Percentiles rank a stretch among this genome's conserved stretches.
Evolutionary conservation across 2,329 filamentous ascomycete species (phyloP).

Genomic region (Alternaria sp.): DNA sequence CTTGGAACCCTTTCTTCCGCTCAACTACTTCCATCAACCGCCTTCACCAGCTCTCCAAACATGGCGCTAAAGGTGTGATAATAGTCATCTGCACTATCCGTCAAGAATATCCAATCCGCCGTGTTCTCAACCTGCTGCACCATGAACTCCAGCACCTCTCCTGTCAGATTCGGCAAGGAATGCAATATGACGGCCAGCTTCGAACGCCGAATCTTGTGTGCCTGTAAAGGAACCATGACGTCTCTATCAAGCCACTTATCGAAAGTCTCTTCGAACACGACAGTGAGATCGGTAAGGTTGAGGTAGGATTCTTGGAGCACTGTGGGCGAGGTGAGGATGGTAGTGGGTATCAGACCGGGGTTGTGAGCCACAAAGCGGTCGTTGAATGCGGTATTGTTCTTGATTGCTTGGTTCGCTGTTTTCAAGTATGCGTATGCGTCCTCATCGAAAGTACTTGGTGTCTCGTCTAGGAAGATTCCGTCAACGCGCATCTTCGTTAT

Average conservation of each 20-base stretch:
- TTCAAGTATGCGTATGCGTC: constrained; percentile 33
- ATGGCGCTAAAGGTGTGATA: constrained; percentile 37
- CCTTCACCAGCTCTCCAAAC: constrained; percentile 28
- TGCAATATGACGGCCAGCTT: constrained; percentile 39
- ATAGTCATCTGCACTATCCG: constrained; percentile 34
- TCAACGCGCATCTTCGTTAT: constrained; percentile 52
- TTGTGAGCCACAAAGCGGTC: constrained; percentile 41
- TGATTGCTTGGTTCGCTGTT: constrained; percentile 24
- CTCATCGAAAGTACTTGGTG: constrained; percentile 42
- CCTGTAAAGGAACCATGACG: constrained; percentile 28
- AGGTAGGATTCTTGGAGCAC: constrained; percentile 33
- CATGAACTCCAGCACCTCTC: constrained; percentile 32
- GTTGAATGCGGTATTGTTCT: constrained; percentile 26
- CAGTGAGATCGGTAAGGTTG: constrained; percentile 40
- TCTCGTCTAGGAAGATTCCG: constrained; percentile 62
- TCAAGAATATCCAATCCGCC: constrained; percentile 41
- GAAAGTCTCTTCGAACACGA: constrained; percentile 43
- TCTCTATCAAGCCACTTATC: constrained; percentile 32
- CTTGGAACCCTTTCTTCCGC: too few species aligned
- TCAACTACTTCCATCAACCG: constrained; percentile 10
- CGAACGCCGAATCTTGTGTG: constrained; percentile 21
- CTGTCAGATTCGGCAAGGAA: constrained; percentile 31
- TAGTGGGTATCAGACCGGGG: constrained; percentile 29
- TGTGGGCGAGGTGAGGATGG: constrained; percentile 21
- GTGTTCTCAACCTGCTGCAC: constrained; percentile 37